Percentiles rank a stretch among this genome's conserved stretches.
phyloP scores from a whole-genome alignment of 768 basidiomycete species.

The Mycena filopes region DNA sequence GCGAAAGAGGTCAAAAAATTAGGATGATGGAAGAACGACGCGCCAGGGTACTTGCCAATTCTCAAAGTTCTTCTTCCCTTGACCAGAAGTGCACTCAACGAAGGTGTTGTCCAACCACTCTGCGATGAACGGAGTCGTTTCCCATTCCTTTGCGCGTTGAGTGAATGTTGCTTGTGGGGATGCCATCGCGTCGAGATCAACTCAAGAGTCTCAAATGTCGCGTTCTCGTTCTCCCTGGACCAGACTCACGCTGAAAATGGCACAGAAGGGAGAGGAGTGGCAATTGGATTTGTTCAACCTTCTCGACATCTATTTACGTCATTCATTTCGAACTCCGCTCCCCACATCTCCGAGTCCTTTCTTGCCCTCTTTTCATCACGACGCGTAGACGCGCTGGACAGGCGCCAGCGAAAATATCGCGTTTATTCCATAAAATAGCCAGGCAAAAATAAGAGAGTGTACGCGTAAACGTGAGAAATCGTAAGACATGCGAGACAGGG shows the following conservation, averaged over 20 bases:
- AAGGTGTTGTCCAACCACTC: conserved; percentile 30
- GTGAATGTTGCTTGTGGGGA: conserved; percentile 10
- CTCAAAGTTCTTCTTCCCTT: conserved; percentile 20
- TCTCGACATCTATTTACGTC: too few species aligned
- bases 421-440: conserved; percentile 18
- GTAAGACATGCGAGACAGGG: conserved; percentile 10
- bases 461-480: conserved; percentile 15
- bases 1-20: background rate
- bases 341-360: too few species aligned
- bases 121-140: conserved; percentile 22
- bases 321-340: too few species aligned
- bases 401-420: conserved; percentile 2
- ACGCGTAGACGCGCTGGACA: too few species aligned
- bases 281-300: too few species aligned
- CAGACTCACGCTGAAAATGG: too few species aligned
- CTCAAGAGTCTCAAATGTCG: too few species aligned
- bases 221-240: too few species aligned
- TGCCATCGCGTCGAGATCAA: background rate
- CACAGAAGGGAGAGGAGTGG: too few species aligned
- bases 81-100: conserved; percentile 6
- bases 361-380: too few species aligned
- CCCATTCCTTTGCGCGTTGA: conserved; percentile 25
- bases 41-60: conserved; percentile 11
- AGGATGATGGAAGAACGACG: background rate
- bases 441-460: conserved; percentile 3